Percentiles rank a stretch among this genome's conserved stretches.
Evolutionary conservation across 164 flowering plant genomes (phyloP).

Genomic region (Cinnamomum micranthum): DNA sequence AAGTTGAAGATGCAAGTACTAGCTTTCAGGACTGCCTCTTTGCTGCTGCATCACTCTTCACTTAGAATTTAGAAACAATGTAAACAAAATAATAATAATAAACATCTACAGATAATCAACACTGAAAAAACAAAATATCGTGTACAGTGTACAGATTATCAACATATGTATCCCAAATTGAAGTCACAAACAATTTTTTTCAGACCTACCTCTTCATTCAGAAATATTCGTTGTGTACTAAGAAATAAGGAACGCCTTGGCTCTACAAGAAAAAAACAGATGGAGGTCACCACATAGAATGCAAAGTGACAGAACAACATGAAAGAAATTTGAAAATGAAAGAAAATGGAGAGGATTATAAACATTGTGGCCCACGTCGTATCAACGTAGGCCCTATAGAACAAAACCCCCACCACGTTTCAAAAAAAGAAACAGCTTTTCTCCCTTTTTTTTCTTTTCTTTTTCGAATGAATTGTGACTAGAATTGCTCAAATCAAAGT

Average conservation of each 20-base stretch:
- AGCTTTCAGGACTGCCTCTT: background rate
- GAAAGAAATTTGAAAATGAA: no score
- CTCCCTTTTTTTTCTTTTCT: no score
- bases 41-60: no score
- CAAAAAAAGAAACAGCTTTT: no score
- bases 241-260: constrained; percentile 69
- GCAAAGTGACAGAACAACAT: background rate
- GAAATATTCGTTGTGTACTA: constrained; percentile 37
- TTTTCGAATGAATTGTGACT: background rate
- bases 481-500: background rate
- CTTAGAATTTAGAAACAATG: background rate
- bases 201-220: constrained; percentile 46
- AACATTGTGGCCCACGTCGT: background rate
- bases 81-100: no score
- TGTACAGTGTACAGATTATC: background rate
- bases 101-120: no score
- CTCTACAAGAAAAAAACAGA: constrained; percentile 41
- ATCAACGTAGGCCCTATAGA: background rate
- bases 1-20: no score
- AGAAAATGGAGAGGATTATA: background rate
- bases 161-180: background rate
- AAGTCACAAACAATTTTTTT: background rate
- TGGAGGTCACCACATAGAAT: background rate
- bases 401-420: background rate
- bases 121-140: no score